These are phyloP conservation scores for Gnaphalium uliginosum DNA, from an alignment of 129 eudicot species.

Conservation along the genomic window DNA sequence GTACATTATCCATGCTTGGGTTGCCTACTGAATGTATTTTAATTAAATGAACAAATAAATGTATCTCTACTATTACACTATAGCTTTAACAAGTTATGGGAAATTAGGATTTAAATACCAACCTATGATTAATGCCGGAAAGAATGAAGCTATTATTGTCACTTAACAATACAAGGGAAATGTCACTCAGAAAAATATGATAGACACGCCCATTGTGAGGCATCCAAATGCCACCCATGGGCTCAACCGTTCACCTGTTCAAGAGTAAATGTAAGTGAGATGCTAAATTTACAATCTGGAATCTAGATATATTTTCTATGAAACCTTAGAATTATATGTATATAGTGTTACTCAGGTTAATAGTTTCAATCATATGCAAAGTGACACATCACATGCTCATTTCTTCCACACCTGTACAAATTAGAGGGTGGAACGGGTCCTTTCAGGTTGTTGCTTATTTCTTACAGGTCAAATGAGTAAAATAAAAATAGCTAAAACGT, in stretches of 20 bases:
- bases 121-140: background rate
- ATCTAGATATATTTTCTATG: background rate
- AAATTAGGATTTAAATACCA: background rate
- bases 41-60: background rate
- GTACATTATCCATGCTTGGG: background rate
- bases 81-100: background rate
- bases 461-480: no score
- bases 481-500: no score
- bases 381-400: background rate
- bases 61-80: background rate
- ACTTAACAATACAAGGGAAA: background rate
- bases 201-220: slow-evolving; percentile 84
- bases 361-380: background rate
- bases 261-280: slow-evolving; percentile 19
- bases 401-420: background rate
- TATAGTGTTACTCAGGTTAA: background rate
- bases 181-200: slow-evolving; percentile 64
- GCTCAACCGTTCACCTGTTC: slow-evolving; percentile 85
- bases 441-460: no score
- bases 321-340: background rate
- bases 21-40: background rate
- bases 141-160: background rate
- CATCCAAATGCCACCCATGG: slow-evolving; percentile 93
- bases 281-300: background rate
- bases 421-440: no score